phyloP scores from a whole-genome alignment of 768 basidiomycete genomes.

The Sporobolomyces roseus region DNA sequence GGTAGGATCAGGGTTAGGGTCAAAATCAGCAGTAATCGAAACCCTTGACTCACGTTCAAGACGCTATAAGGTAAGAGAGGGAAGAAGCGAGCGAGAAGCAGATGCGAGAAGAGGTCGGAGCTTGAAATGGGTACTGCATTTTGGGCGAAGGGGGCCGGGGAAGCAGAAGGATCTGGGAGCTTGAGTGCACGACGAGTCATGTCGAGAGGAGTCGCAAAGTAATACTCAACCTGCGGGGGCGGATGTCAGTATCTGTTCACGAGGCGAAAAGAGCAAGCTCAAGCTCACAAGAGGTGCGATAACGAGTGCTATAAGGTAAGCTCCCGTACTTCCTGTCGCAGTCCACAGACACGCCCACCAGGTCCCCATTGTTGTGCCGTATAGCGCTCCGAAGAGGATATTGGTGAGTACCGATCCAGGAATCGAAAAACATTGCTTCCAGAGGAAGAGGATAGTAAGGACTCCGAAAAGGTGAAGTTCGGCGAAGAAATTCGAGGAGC shows the following conservation, averaged over 20 bases:
- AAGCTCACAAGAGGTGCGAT: conserved; percentile 42
- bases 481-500: conserved; percentile 35
- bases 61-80: conserved; percentile 45
- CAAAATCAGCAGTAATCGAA: no score
- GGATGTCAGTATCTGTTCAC: not conserved
- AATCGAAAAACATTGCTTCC: conserved; percentile 46
- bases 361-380: conserved; percentile 41
- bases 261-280: not conserved
- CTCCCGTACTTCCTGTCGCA: conserved; percentile 41
- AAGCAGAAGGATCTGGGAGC: conserved; percentile 1
- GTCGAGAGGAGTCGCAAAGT: conserved; percentile 42
- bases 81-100: conserved; percentile 46
- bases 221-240: conserved; percentile 37
- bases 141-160: not conserved
- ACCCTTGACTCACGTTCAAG: conserved; percentile 43
- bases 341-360: conserved; percentile 44
- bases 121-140: conserved; percentile 18
- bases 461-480: conserved; percentile 43
- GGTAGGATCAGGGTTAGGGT: no score
- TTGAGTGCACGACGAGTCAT: conserved; percentile 39
- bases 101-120: conserved; percentile 43
- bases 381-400: conserved; percentile 45
- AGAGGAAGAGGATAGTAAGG: conserved; percentile 42
- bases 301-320: conserved; percentile 43
- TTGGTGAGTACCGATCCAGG: conserved; percentile 44